Evolutionary conservation across 2,329 filamentous ascomycete species (phyloP).

Genomic region (Periconia sp.): DNA sequence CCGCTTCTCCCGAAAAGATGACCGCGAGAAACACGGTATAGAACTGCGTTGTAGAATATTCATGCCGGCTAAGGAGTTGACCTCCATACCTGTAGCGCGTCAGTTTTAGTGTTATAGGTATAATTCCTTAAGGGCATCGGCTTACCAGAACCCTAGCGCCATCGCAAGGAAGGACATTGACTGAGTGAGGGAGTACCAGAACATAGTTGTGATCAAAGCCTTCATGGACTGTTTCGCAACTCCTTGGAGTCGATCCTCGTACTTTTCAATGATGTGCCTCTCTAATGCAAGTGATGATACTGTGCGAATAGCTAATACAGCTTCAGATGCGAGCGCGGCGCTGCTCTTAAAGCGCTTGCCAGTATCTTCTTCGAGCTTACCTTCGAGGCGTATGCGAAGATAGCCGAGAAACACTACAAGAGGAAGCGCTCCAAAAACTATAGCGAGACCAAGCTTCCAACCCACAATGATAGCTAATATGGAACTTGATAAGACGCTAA

Average conservation of each 20-base stretch:
- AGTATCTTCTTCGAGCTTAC: constrained; percentile 75
- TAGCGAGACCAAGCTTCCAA: constrained; percentile 84
- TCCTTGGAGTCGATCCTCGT: constrained; percentile 65
- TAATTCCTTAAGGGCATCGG: constrained; percentile 71
- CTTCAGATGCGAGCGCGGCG: constrained; percentile 89
- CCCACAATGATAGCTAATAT: constrained; percentile 74
- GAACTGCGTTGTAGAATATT: constrained; percentile 80
- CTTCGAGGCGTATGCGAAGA: constrained; percentile 88
- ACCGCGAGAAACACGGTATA: constrained; percentile 88
- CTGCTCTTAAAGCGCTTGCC: constrained; percentile 62
- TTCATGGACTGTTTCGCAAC: constrained; percentile 63
- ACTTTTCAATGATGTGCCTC: constrained; percentile 75
- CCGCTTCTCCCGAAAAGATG: constrained; percentile 88
- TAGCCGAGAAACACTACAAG: constrained; percentile 65
- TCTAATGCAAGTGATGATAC: constrained; percentile 91
- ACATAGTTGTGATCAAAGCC: constrained; percentile 72
- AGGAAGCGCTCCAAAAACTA: constrained; percentile 67
- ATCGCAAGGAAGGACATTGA: constrained; percentile 64
- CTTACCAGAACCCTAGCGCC: constrained; percentile 45
- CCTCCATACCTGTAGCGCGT: constrained; percentile 41
- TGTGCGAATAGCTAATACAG: constrained; percentile 90
- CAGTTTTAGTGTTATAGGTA: constrained; percentile 47
- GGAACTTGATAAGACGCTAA: constrained; percentile 79
- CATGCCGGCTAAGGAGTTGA: constrained; percentile 41
- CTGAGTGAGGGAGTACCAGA: constrained; percentile 85